Evolutionary conservation across 1,139 yeast species (phyloP).

Genomic region (Geotrichum klebahnii): DNA sequence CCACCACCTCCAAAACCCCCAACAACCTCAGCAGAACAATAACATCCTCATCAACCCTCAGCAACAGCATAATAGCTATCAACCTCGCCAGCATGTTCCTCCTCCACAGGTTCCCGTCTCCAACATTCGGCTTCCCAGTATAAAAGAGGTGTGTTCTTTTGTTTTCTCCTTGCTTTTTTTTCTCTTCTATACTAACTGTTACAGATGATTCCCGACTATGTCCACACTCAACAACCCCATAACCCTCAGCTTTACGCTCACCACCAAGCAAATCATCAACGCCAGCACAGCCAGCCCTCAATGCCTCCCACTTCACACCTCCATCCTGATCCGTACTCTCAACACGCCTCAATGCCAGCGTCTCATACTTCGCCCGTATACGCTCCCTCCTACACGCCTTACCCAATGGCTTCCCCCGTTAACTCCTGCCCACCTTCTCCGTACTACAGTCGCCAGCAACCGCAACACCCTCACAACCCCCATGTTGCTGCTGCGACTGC

Average conservation of each 20-base stretch:
- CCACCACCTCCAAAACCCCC: too few species aligned
- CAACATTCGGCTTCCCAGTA: constrained; percentile 14
- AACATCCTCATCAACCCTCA: too few species aligned
- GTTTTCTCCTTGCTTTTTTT: not conserved
- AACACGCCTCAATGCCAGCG: too few species aligned
- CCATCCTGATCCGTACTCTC: constrained; percentile 1
- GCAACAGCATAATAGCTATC: too few species aligned
- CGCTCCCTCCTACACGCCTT: not conserved
- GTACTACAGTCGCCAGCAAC: not conserved
- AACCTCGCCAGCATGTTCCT: constrained; percentile 1
- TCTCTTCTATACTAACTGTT: too few species aligned
- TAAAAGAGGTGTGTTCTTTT: constrained; percentile 13
- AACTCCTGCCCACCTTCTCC: not conserved
- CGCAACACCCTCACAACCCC: not conserved
- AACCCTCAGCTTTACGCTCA: too few species aligned
- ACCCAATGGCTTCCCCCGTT: too few species aligned
- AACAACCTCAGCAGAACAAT: too few species aligned
- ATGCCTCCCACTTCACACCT: not conserved
- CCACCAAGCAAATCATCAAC: not conserved
- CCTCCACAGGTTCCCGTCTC: not conserved
- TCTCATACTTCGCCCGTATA: too few species aligned
- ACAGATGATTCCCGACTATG: constrained; percentile 1
- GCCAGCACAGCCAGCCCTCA: not conserved
- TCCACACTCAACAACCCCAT: not conserved
- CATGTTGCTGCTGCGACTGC: not conserved